Evolutionary conservation across 495 filamentous ascomycete genomes (phyloP).

Genomic region (Penicillium turbatum): DNA sequence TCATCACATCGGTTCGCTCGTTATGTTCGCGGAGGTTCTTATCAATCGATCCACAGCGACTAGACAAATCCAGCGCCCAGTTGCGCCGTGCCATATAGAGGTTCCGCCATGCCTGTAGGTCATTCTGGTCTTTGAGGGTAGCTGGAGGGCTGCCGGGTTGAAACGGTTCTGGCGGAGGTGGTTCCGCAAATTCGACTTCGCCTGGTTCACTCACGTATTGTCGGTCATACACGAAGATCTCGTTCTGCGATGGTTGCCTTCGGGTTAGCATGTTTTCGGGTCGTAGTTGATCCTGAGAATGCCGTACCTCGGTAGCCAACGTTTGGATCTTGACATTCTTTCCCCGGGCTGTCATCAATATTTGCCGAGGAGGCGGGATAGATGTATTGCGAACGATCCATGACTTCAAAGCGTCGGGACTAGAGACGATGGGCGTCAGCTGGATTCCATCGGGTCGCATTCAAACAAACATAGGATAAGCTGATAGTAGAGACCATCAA

Average conservation of each 20-base stretch:
- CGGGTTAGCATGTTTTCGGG: neutral
- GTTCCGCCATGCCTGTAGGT: conserved; percentile 75
- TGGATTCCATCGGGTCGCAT: conserved; percentile 4
- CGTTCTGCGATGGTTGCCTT: conserved; percentile 52
- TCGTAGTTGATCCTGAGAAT: neutral
- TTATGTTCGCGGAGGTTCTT: conserved; percentile 49
- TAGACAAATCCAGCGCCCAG: conserved; percentile 70
- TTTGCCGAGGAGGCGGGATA: conserved; percentile 67
- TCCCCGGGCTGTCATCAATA: conserved; percentile 76
- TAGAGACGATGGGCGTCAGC: conserved; percentile 36
- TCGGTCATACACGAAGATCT: conserved; percentile 84
- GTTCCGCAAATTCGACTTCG: conserved; percentile 48
- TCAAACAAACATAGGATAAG: neutral
- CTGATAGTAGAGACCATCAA: neutral
- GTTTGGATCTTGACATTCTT: conserved; percentile 74
- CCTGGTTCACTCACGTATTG: conserved; percentile 49
- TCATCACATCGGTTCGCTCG: conserved; percentile 65
- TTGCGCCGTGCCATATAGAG: conserved; percentile 67
- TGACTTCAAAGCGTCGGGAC: conserved; percentile 64
- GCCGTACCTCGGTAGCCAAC: conserved; percentile 67
- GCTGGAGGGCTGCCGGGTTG: conserved; percentile 61
- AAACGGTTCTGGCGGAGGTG: conserved; percentile 56
- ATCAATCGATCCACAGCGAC: conserved; percentile 58
- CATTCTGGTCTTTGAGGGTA: conserved; percentile 64
- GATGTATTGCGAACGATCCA: conserved; percentile 64